Base-by-base conservation (phyloP, 176 grass and related monocot species). In the Rhipidocladum racemiflorum region DNA sequence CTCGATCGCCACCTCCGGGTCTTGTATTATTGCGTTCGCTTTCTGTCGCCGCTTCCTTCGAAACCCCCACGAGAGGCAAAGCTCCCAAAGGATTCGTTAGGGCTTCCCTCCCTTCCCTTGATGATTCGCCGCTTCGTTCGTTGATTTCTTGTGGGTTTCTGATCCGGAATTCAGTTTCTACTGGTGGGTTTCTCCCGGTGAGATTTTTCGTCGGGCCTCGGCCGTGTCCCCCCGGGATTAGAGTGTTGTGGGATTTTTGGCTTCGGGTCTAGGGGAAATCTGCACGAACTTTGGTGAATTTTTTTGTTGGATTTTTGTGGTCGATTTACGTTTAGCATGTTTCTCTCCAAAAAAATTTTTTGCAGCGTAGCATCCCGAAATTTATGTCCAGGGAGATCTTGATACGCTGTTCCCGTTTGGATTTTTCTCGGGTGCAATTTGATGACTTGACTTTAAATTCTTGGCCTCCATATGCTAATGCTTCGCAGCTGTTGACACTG, bases 131-230 rank as follows among this genome's bases (percentile, higher is more conserved):
- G 23, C 32, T 1, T 0, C 23, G 18, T 46, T 35, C 32, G 34
- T 11, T 42, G 61, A 56, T 62, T 43, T 32, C 20, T 51, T 18
- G 2, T 4, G 61, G 1, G 29, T 49, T 72, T 61, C 29, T 56
- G 42, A 61, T 61, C 29, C 7, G 34, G 70, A 76, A 55, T 39
- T 42, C 45, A 54, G 9, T 75, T 67, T 24, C 59, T 44, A 57
- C 67, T 9, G n/a, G 87, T 84, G 81, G 34, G 61, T 79, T 88
- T 66, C 40, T 38, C 64, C 48, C 46, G 75, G 70, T 67, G 38
- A 23, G 25, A 30, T 46, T 81, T 65, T 57, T 36, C 27, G 44
- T 64, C 13, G 35, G 25, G 56, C 9, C 21, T 45, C 50, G 25
- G 56, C 9, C 38, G 63, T 35, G 0, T 61, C 10, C 3, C 11